A percentile compares a stretch with the other conserved stretches of the same genome.
phyloP scores from a whole-genome alignment of 768 basidiomycete genomes.

The Suillus decipiens region DNA sequence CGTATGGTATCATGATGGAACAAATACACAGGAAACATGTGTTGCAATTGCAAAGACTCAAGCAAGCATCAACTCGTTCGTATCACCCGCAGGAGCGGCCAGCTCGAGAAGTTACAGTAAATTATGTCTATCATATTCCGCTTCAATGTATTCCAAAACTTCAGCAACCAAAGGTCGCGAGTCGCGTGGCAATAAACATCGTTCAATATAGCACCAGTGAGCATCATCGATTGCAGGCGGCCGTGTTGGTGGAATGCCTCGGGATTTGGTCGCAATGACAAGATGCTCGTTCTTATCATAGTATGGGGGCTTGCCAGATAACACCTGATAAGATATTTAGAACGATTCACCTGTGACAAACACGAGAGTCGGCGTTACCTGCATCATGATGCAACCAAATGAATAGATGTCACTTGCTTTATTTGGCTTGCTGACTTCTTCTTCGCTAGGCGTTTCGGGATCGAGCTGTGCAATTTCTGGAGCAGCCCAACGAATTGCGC shows the following conservation, averaged over 20 bases:
- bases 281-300: accelerated
- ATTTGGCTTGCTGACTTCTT: background rate
- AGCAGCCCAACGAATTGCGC: conserved; percentile 1
- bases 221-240: background rate
- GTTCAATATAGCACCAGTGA: background rate
- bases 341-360: background rate
- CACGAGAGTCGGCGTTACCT: background rate
- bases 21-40: background rate
- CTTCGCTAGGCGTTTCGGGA: background rate
- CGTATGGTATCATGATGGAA: too few relatives aligned
- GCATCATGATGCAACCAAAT: conserved; percentile 10
- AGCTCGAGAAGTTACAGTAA: background rate
- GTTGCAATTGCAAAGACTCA: background rate
- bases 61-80: background rate
- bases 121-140: background rate
- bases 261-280: background rate
- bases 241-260: background rate
- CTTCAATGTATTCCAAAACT: background rate
- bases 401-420: conserved; percentile 4
- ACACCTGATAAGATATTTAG: background rate
- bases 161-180: background rate
- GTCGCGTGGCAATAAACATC: background rate
- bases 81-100: background rate
- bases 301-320: background rate
- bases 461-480: background rate